Conservation (phyloP, 2,329 filamentous ascomycete genomes). For the Alternaria gaisen region DNA sequence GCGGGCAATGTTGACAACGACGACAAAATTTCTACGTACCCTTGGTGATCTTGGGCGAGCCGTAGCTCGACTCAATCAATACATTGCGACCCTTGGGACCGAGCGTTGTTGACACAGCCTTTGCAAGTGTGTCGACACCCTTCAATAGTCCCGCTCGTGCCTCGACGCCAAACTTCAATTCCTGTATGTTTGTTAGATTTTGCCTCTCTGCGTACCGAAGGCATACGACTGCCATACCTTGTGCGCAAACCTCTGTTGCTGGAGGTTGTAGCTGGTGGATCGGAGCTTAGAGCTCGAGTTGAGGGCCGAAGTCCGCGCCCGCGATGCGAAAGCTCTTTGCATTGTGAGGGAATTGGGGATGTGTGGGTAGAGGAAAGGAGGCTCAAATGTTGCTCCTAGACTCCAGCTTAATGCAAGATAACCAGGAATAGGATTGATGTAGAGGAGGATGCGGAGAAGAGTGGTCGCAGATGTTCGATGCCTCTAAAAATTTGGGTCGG, state of each 20-base stretch:
- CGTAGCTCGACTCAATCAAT: slow-evolving; percentile 97
- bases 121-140: slow-evolving; percentile 96
- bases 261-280: slow-evolving; percentile 70
- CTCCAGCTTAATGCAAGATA: slow-evolving; percentile 49
- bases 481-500: slow-evolving; percentile 19
- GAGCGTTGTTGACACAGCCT: slow-evolving; percentile 93
- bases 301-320: slow-evolving; percentile 80
- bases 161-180: slow-evolving; percentile 98
- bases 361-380: slow-evolving; percentile 30
- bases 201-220: not conserved
- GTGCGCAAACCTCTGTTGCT: slow-evolving; percentile 96
- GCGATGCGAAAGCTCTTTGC: slow-evolving; percentile 92
- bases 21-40: slow-evolving; percentile 63
- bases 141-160: slow-evolving; percentile 86
- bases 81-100: slow-evolving; percentile 99
- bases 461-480: slow-evolving; percentile 14
- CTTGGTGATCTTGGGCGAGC: slow-evolving; percentile 99
- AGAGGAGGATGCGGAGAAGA: slow-evolving; percentile 33
- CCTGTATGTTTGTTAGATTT: slow-evolving; percentile 61
- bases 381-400: slow-evolving; percentile 46
- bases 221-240: slow-evolving; percentile 70
- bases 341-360: slow-evolving; percentile 65
- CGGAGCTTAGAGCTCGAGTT: slow-evolving; percentile 65
- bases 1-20: slow-evolving; percentile 7
- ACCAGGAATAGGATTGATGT: slow-evolving; percentile 39